These are phyloP conservation scores for Dimocarpus longan DNA, from an alignment of 345 rosid species.

Conservation along the genomic window DNA sequence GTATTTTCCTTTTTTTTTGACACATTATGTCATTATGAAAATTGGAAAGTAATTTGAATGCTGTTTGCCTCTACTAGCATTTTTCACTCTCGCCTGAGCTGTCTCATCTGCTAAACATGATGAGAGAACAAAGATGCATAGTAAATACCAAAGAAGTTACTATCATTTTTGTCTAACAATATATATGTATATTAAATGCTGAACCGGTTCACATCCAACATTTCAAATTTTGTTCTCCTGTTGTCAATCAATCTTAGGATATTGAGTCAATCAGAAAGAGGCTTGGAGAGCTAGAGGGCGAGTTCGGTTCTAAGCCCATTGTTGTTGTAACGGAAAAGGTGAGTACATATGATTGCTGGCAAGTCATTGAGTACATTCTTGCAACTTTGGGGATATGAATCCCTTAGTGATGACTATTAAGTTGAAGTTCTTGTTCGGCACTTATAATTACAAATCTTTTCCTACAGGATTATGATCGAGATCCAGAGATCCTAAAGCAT, in stretches of 20 bases:
- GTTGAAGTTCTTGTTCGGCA: too few species aligned
- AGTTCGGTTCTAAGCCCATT: constrained; percentile 50
- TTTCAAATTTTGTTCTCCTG: neutral
- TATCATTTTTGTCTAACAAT: neutral
- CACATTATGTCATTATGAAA: neutral
- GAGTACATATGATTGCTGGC: constrained; percentile 7
- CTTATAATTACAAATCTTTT: neutral
- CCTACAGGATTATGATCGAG: constrained; percentile 75
- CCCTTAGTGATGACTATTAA: too few species aligned
- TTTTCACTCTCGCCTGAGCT: neutral
- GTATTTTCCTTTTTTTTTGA: neutral
- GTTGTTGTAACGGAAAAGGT: constrained; percentile 81
- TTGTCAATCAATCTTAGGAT: constrained; percentile 49
- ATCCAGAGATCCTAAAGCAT: constrained; percentile 58
- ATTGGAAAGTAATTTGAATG: neutral
- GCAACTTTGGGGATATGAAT: too few species aligned
- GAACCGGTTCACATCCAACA: neutral
- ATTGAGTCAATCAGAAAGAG: constrained; percentile 48
- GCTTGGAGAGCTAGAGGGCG: constrained; percentile 52
- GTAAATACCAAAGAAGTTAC: neutral
- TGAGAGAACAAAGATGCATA: neutral
- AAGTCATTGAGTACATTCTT: neutral
- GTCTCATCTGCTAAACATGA: neutral
- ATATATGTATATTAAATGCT: neutral
- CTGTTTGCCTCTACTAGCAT: neutral